Percentiles rank a stretch among this genome's conserved stretches.
Evolutionary conservation across 495 filamentous ascomycete genomes (phyloP).

Genomic region (Hypoxylon crocopeplum): DNA sequence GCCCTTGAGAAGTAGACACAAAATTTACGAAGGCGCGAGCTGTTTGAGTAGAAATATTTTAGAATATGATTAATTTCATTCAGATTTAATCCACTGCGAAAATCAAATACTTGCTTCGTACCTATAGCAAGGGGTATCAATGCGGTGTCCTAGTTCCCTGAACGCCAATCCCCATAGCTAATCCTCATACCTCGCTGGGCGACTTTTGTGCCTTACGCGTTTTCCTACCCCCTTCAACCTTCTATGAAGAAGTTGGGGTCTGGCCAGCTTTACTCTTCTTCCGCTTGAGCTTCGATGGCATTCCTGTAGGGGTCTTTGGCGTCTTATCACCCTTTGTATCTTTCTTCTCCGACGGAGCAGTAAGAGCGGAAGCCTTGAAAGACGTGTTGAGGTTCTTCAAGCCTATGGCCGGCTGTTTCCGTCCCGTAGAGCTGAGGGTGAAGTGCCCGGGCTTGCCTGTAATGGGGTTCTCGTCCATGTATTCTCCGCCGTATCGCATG

Average conservation of each 20-base stretch:
- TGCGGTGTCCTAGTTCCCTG: conserved; percentile 8
- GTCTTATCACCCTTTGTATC: conserved; percentile 56
- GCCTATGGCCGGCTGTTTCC: conserved; percentile 44
- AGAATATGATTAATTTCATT: no score
- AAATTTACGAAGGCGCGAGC: no score
- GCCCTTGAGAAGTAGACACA: no score
- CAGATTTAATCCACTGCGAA: no score
- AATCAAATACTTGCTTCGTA: no score
- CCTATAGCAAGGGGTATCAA: conserved; percentile 29
- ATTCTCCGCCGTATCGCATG: conserved; percentile 73
- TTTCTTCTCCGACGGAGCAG: conserved; percentile 43
- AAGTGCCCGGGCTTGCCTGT: conserved; percentile 88
- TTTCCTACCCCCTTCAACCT: background rate
- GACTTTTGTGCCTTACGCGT: background rate
- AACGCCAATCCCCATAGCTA: conserved; percentile 11
- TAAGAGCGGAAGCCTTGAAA: conserved; percentile 37
- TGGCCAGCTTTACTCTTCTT: conserved; percentile 63
- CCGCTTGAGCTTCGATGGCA: conserved; percentile 56
- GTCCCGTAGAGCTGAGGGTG: conserved; percentile 69
- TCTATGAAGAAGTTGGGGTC: conserved; percentile 40
- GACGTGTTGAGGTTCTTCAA: conserved; percentile 48
- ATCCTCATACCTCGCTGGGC: background rate
- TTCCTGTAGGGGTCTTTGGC: conserved; percentile 54
- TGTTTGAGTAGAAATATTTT: no score
- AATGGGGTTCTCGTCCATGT: conserved; percentile 90